Evolutionary conservation across 2,329 filamentous ascomycete species (phyloP).

Genomic region (Phialophora expanda): DNA sequence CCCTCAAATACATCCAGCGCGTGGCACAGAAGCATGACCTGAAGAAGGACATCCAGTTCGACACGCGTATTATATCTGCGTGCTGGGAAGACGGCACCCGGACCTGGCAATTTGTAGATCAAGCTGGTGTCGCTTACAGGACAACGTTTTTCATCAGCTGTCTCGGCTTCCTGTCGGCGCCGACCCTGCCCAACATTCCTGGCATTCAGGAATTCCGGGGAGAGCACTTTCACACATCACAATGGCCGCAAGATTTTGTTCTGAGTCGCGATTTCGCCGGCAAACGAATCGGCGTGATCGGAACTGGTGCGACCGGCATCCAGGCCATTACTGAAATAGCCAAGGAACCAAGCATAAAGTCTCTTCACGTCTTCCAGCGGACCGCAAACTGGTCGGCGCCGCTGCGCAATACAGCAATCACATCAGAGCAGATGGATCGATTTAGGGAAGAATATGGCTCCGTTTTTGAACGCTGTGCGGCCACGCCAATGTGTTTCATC

Average conservation of each 20-base stretch:
- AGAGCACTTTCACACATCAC: slow-evolving; percentile 39
- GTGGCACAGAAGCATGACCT: slow-evolving; percentile 49
- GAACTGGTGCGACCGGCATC: slow-evolving; percentile 59
- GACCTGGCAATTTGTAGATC: slow-evolving; percentile 26
- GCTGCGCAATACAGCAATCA: slow-evolving; percentile 59
- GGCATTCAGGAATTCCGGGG: slow-evolving; percentile 40
- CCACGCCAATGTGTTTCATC: slow-evolving; percentile 63
- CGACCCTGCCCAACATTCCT: slow-evolving; percentile 40
- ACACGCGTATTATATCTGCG: slow-evolving; percentile 38
- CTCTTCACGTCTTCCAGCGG: slow-evolving; percentile 62
- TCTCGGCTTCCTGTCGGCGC: slow-evolving; percentile 29
- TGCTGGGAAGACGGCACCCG: slow-evolving; percentile 32
- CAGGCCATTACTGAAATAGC: slow-evolving; percentile 67
- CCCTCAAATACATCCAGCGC: slow-evolving; percentile 49
- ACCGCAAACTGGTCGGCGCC: slow-evolving; percentile 69
- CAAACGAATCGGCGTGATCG: slow-evolving; percentile 53
- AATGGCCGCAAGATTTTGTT: slow-evolving; percentile 38
- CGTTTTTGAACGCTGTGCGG: slow-evolving; percentile 43
- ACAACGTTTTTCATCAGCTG: slow-evolving; percentile 31
- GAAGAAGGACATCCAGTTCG: slow-evolving; percentile 44
- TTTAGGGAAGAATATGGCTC: slow-evolving; percentile 23
- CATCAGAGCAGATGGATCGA: slow-evolving; percentile 56
- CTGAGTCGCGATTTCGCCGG: slow-evolving; percentile 30
- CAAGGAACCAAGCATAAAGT: slow-evolving; percentile 51
- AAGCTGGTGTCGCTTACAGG: slow-evolving; percentile 22